Base-by-base conservation (phyloP, 345 rosid species). In the Linum usitatissimum region DNA sequence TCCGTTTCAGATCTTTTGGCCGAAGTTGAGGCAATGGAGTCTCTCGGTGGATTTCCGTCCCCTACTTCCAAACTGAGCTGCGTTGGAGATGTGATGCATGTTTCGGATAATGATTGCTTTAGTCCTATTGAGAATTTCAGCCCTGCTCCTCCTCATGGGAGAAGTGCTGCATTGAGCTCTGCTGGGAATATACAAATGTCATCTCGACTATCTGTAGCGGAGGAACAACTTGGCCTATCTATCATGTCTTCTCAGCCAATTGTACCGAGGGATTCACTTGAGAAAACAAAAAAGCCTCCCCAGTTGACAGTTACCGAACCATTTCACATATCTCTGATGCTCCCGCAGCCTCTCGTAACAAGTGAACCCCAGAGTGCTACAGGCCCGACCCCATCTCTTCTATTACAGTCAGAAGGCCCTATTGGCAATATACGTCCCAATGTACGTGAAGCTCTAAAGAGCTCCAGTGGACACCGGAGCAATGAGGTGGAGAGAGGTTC, bases 1-100 rank as follows among this genome's bases (percentile, higher is more conserved):
- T 93, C 99, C 17, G 97, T 93, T 76, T 93, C 99, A 57, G 99
- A 93, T 76, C 86, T 93, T 56, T 74, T 93, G 80, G 99, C 99
- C n/a, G 97, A 90, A 76, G 96, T 90, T 66, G 99, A 93, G 82
- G 99, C 99, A 12, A 90, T 90, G 97, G 97, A 90, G 71, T 83
- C 91, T 59, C 83, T 83, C 45, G 72, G 77, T 70, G 84, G 86
- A 54, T 76, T 90, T 65, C 80, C 88, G 64, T 87, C 97, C 21
- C 88, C 96, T 20, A 86, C 97, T 69, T 86, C 90, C 8, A 81
- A 70, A 63, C 64, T 86, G 66, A 82, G 72, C 60, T 70, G 76
- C 38, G 72, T 62, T 51, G 64, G 63, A 9, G 90, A 80, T 48
- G 75, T 88, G 77, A 65, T 77, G 14, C 86, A 73, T 60, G 84